Evolutionary conservation across 2,329 filamentous ascomycete genomes (phyloP), one percentile per base, ranked within the genome.

Genomic region (Ophiostoma ips): DNA sequence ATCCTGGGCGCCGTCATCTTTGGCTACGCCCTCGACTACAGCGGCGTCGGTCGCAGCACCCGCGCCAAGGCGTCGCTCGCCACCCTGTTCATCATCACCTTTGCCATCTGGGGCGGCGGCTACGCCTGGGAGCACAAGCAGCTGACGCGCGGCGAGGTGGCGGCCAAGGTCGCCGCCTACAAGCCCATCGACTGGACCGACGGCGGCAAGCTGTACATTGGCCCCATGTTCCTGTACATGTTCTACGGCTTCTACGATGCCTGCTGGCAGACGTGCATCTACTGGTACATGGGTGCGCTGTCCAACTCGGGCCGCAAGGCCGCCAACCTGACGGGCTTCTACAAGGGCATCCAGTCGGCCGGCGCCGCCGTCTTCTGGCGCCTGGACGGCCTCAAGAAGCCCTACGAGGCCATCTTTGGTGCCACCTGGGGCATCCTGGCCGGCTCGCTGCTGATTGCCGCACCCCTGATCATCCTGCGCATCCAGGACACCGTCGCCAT

Each of bases 251-350:
- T 92, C 65, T 92, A 82, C 58, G 90, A 95, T 63, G 87, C 89
- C 40, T 77, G 81, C 50, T 95, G 87, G 83, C 90, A 96, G 70
- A 90, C 87, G 0, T 81, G 73, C 60, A 81, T 89, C 46, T 95
- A 96, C 72, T 95, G 89, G 89, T 89, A 84, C 70, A 95, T 96
- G 84, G 90, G 90, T 47, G 79, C 89, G 8, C 73, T 95, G 40
- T 89, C 86, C 62, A 96, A 96, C 76, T 94, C 90, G 55, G 80
- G 85, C 53, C 87, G 89, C 64, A 90, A 88, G 65, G 77, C 90
- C 28, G 89, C 90, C 68, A 95, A 95, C 71, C 84, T 90, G 61
- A 84, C 87, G 38, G 89, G 56, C 24, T 58, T 57, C 49, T 57
- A 57, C 54, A 57, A 57, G 53, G 69, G 68, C 47, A 84, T 94